phyloP scores from a whole-genome alignment of 1,284 basidiomycete species.

The Marasmius oreades region DNA sequence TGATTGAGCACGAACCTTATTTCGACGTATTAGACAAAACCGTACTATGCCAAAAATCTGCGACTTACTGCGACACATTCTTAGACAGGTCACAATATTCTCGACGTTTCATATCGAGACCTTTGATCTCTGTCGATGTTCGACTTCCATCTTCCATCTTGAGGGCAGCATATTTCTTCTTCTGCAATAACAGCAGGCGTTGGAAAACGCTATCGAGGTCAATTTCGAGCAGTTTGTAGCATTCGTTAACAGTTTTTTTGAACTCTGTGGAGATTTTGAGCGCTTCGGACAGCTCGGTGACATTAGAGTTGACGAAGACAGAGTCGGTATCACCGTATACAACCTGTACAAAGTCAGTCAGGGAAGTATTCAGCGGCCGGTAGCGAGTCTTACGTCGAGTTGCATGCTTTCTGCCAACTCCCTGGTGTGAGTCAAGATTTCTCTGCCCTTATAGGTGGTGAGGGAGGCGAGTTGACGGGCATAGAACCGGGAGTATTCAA shows the following conservation, averaged over 20 bases:
- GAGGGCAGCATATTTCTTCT: constrained; percentile 99
- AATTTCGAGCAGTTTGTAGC: constrained; percentile 94
- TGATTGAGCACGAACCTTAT: constrained; percentile 83
- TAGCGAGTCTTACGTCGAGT: constrained; percentile 66
- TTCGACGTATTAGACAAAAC: neutral
- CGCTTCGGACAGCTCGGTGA: constrained; percentile 83
- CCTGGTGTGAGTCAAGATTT: constrained; percentile 92
- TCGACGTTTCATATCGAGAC: constrained; percentile 98
- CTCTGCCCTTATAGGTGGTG: constrained; percentile 97
- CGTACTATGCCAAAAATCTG: neutral
- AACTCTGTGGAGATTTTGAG: constrained; percentile 90
- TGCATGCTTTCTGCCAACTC: constrained; percentile 90
- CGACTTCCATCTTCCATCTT: constrained; percentile 82
- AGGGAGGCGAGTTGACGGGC: constrained; percentile 95
- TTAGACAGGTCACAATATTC: constrained; percentile 95
- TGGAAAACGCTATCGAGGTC: constrained; percentile 96
- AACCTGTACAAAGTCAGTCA: constrained; percentile 54
- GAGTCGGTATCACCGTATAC: constrained; percentile 99
- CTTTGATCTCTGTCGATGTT: constrained; percentile 89
- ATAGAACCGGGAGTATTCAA: constrained; percentile 96
- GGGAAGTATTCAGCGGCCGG: neutral
- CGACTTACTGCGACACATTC: constrained; percentile 81
- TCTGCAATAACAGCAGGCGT: constrained; percentile 90
- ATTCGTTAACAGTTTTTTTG: constrained; percentile 95
- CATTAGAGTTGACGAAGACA: constrained; percentile 97